Evolutionary conservation across 2,329 filamentous ascomycete genomes (phyloP).

Genomic region (Fusarium torreyae): DNA sequence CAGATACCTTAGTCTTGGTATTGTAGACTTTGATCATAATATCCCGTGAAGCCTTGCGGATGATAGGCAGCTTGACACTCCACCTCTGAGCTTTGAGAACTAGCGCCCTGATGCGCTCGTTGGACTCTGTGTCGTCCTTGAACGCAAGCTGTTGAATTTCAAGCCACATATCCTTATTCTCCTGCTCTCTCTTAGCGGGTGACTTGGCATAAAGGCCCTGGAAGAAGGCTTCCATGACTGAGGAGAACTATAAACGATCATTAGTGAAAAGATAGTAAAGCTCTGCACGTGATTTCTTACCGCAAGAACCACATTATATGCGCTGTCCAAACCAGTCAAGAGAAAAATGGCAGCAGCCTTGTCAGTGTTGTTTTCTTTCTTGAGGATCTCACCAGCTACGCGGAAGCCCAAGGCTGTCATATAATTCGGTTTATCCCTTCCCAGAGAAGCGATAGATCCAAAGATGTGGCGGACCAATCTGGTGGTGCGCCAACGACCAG

Average conservation of each 20-base stretch:
- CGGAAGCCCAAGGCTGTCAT: neutral
- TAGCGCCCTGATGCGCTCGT: neutral
- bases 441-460: too few species aligned
- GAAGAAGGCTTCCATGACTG: conserved; percentile 13
- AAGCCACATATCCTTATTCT: neutral
- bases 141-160: conserved; percentile 6
- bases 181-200: neutral
- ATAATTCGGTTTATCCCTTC: neutral
- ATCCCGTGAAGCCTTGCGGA: neutral
- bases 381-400: conserved; percentile 1
- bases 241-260: neutral
- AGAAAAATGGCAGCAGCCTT: conserved; percentile 15
- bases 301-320: conserved; percentile 7
- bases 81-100: conserved; percentile 2
- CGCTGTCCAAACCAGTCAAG: conserved; percentile 10
- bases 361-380: neutral
- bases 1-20: neutral
- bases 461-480: neutral
- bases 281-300: neutral
- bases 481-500: conserved; percentile 11
- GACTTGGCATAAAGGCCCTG: neutral
- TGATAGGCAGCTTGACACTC: conserved; percentile 1
- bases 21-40: neutral
- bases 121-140: neutral
- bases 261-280: neutral